Evolutionary conservation across 176 grass and related monocot species (phyloP).

Genomic region (Elaeis guineensis): DNA sequence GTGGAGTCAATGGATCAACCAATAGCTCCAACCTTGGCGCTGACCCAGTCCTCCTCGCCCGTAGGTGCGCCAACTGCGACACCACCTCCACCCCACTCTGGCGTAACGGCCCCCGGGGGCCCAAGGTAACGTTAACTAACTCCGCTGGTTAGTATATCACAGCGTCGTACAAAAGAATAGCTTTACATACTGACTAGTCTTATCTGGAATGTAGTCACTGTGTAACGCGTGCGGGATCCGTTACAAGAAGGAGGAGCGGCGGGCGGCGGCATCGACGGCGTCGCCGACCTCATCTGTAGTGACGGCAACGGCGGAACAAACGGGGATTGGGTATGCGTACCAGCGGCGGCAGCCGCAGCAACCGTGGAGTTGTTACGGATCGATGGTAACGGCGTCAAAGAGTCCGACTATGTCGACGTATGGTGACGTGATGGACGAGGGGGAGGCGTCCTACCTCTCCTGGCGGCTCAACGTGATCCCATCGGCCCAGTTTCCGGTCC

Average conservation of each 20-base stretch:
- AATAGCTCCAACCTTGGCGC: conserved; percentile 1
- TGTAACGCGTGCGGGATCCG: conserved; percentile 97
- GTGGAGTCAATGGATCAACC: not conserved
- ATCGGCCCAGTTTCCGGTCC: conserved; percentile 42
- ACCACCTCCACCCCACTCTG: conserved; percentile 90
- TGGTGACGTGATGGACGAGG: conserved; percentile 24
- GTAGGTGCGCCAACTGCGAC: conserved; percentile 92
- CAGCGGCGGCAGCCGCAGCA: conserved; percentile 34
- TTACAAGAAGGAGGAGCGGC: conserved; percentile 97
- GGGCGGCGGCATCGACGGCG: conserved; percentile 56
- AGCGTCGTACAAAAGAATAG: too few species aligned
- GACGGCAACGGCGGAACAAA: conserved; percentile 31
- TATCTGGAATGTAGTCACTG: conserved; percentile 43
- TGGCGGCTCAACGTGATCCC: conserved; percentile 78
- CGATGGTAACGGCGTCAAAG: conserved; percentile 31
- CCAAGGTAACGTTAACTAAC: conserved; percentile 39
- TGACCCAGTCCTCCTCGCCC: conserved; percentile 30
- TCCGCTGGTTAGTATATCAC: too few species aligned
- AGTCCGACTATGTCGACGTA: conserved; percentile 37
- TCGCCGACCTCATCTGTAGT: conserved; percentile 10
- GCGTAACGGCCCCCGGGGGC: conserved; percentile 83
- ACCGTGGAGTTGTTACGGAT: conserved; percentile 74
- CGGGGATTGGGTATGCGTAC: conserved; percentile 43
- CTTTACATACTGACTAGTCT: too few species aligned
- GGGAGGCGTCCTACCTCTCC: conserved; percentile 42